Evolutionary conservation across 345 rosid species (phyloP).

Genomic region (Aethionema arabicum): DNA sequence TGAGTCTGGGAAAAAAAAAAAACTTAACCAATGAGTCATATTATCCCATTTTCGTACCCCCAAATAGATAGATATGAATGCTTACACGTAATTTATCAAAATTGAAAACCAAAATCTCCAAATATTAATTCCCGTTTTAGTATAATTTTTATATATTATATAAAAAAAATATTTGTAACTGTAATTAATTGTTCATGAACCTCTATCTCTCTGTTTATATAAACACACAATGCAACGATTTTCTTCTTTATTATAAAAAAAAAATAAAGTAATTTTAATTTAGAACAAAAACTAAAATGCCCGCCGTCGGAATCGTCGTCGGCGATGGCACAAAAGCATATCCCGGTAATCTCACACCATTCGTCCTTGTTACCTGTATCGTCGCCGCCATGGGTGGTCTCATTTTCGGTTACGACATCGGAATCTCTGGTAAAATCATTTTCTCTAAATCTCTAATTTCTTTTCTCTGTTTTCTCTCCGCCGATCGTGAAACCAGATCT

Average conservation of each 20-base stretch:
- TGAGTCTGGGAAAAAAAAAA: no score
- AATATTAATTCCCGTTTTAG: no score
- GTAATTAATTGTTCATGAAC: not conserved
- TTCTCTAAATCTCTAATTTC: not conserved
- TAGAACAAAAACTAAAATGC: conserved; percentile 37
- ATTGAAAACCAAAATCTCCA: no score
- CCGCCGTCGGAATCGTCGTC: conserved; percentile 44
- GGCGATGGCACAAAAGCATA: conserved; percentile 48
- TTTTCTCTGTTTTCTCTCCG: not conserved
- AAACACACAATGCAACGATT: not conserved
- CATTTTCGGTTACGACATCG: conserved; percentile 91
- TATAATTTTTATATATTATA: no score
- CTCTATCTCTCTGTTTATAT: conserved; percentile 1
- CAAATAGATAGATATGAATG: no score
- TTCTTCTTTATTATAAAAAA: not conserved
- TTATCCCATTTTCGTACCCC: no score
- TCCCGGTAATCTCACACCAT: conserved; percentile 73
- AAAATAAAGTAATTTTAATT: not conserved
- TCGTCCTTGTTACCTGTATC: conserved; percentile 66
- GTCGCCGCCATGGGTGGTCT: conserved; percentile 95
- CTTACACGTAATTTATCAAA: no score
- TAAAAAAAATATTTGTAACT: no score
- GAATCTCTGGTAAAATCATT: conserved; percentile 63
- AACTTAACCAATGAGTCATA: no score
- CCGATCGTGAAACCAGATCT: not conserved